Evolutionary conservation across 768 basidiomycete species (phyloP), one percentile per base, ranked within the genome.

Genomic region (Cyclocybe cylindracea): DNA sequence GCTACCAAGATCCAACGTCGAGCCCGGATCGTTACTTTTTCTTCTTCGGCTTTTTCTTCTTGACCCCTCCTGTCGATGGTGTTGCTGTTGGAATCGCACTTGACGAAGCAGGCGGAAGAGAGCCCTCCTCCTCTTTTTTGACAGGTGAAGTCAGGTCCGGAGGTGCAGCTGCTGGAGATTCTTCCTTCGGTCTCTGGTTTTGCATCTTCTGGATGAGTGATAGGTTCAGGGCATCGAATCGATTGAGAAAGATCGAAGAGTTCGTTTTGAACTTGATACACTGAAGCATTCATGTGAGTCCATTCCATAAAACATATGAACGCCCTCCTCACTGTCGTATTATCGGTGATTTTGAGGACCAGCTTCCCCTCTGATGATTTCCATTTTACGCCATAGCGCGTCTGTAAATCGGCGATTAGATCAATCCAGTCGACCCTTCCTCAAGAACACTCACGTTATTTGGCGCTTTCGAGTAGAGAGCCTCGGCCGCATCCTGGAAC

Each of bases 181-280:
- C 67, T 2, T 69, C 70, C 49, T 67, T 76, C 11, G 65, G 56
- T 33, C 46, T 49, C 44, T 61, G 77, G 62, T 94, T 92, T 64
- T 85, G 88, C 86, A 94, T 93, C 71, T 88, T 89, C 61, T 86
- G 81, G 77, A 93, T 89, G 46, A 97, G 76, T 6, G 88, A 84
- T 39, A 89, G 79, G 65, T 96, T 97, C 54, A 98, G 79, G 6
- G 87, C 80, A 70, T 98, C 94, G 73, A 98, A 98, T 59, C 95
- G 89, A 78, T 98, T 97, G 57, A 98, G 86, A 72, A 92, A 93
- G 65, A 96, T 87, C 45, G 91, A 92, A 2, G 94, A 97, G 61
- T 87, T 86, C 1, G 95, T 96, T 70, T 95, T 94, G 78, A 96
- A 98, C 70, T 95, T 97, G 60, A 98, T 78, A 68, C 94, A 96